Base-by-base conservation (phyloP, 805 yeast genomes). In the Candida glaebosa region DNA sequence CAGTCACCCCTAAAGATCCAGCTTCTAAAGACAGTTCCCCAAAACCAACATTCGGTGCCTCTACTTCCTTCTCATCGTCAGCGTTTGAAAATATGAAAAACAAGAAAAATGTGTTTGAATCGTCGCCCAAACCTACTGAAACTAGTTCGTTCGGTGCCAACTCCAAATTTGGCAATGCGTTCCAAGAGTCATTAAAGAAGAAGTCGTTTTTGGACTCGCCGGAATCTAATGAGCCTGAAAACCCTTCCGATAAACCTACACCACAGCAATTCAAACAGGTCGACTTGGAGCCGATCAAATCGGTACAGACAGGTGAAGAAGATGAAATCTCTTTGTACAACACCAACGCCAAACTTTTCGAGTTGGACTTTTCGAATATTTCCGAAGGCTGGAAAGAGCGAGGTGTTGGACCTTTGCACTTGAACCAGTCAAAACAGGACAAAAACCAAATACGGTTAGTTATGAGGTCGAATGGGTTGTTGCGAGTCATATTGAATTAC, bases 371-470 rank as follows among this genome's bases (percentile, higher is more conserved):
- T 22, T 67, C 82, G 0, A 75, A 80, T 28, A 70, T 84, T 3
- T 59, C 75, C 6, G 79, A 75, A 14, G 96, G 96, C 2, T 93
- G 99, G 99, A 93, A 87, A 59, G 99, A 93, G 63, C 79, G 93
- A 55, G 99, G 99, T 18, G 73, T 85, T 32, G 99, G 99, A 2
- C 75, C 79, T 3, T 65, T 93, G n/a, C 96, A 87, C 57, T 75
- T 93, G 18, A 91, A 93, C 61, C 69, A 67, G 47, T 61, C 70
- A 2, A 46, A 53, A 18, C 47, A 51, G 8, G 63, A 66, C 34
- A 54, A 62, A 6, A 56, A 59, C 31, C 75, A 75, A 41, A 71
- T 82, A 0, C 78, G 99, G 51, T 59, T 93, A 8, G 83, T 93
- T 4, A 89, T 93, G 96, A 79, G 99, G 58, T 82, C 96, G 3